Evolutionary conservation across 805 yeast species (phyloP), one percentile per base, ranked within the genome.

Genomic region (Candida patagonica): DNA sequence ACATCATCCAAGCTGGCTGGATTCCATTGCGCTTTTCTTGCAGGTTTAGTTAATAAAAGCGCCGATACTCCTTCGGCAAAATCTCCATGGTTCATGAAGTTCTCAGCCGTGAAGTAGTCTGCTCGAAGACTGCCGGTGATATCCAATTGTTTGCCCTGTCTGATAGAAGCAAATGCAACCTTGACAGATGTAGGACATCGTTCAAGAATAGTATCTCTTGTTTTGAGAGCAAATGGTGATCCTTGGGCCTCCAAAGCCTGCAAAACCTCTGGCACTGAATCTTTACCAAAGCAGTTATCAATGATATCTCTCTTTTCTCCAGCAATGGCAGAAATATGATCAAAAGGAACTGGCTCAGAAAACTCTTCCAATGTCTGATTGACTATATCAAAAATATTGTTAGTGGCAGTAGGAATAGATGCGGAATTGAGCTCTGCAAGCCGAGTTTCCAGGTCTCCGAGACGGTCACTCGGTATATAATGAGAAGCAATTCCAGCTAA

Each of bases 401-500:
- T 51, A 12, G 49, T 54, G 22, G 50, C 31, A 9, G 47, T 41
- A 15, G 42, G 30, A 17, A 49, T 42, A 21, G 52, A 48, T 27
- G 44, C 50, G 37, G 55, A 56, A 56, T 72, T 74, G 45, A 85
- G 65, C 51, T 72, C 77, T 6, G 81, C 69, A 44, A 89, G 68
- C 47, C 94, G 74, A 38, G 67, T 68, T 46, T 73, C 70, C 50
- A 89, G 69, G 20, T 73, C 78, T 1, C 68, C 70, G 37, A 87
- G 56, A 48, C 80, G 73, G 44, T 69, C 73, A 25, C 80, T 67
- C 13, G 85, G 78, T 22, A 89, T 80, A 55, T 77, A 92, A 59
- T 92, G 98, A 10, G 97, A 86, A 30, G 95, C 94, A 48, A 81
- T 71, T 24, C 97, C 97, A 6, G 80, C 70, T 48, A 79, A 59